Evolutionary conservation across 2,329 filamentous ascomycete species (phyloP).

Genomic region (Aspergillus candidus): DNA sequence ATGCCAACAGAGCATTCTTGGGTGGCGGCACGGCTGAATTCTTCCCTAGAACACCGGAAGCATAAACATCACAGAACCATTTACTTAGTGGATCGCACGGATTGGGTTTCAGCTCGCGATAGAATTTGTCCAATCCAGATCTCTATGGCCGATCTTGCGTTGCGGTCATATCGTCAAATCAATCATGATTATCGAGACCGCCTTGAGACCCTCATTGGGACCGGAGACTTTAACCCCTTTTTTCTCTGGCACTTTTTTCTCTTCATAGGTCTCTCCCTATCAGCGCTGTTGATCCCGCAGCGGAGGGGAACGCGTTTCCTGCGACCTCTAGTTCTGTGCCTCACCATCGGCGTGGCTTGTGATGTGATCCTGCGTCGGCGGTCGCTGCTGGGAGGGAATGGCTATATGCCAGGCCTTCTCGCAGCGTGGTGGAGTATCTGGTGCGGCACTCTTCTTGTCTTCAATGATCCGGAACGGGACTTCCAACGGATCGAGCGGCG

Average conservation of each 20-base stretch:
- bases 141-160: conserved; percentile 21
- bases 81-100: no score
- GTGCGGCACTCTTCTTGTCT: conserved; percentile 47
- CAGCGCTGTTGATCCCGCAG: conserved; percentile 49
- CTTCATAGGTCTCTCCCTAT: conserved; percentile 33
- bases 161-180: conserved; percentile 24
- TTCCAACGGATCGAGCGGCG: conserved; percentile 51
- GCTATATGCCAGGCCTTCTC: conserved; percentile 51
- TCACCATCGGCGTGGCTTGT: conserved; percentile 38
- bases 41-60: no score
- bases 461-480: conserved; percentile 50
- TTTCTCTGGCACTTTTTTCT: conserved; percentile 32
- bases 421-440: conserved; percentile 51
- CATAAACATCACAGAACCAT: no score
- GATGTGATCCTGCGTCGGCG: conserved; percentile 42
- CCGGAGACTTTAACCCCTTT: conserved; percentile 28
- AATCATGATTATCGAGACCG: conserved; percentile 17
- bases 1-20: no score
- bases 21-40: no score
- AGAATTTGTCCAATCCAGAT: background rate
- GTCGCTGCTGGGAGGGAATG: conserved; percentile 46
- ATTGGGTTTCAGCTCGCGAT: no score
- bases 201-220: conserved; percentile 21
- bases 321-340: conserved; percentile 42
- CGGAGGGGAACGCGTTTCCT: conserved; percentile 30